A percentile compares a stretch with the other conserved stretches of the same genome.
Conservation (phyloP, 139 green algal genomes). For the Auxenochlorella pyrenoidosa region DNA sequence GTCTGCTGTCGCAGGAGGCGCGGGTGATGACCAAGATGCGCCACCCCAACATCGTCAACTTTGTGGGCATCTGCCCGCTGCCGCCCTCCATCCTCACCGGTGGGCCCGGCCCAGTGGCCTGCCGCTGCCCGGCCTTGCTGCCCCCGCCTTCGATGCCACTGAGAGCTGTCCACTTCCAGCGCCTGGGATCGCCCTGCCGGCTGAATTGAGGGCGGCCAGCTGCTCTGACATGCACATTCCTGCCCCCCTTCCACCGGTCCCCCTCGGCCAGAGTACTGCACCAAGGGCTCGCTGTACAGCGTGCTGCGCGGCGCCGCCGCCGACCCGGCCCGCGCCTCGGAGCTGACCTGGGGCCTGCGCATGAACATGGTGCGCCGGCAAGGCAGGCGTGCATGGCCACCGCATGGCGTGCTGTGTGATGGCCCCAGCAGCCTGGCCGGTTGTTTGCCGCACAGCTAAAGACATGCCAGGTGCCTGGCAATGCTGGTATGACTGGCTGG, state of each 20-base stretch:
- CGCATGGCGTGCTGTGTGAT: neutral
- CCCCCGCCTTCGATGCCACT: neutral
- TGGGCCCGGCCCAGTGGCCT: neutral
- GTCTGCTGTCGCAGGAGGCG: neutral
- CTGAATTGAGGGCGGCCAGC: neutral
- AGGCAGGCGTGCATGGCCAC: too few species aligned
- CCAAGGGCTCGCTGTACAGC: neutral
- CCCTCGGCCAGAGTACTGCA: neutral
- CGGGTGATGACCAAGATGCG: slow-evolving; percentile 14
- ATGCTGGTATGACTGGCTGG: too few species aligned
- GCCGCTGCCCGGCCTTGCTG: neutral
- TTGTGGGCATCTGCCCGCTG: neutral
- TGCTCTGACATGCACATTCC: too few species aligned
- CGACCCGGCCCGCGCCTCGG: neutral
- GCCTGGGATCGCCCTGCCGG: neutral
- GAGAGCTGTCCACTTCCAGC: neutral
- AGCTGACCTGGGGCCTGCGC: neutral
- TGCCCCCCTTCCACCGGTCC: neutral
- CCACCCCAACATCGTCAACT: slow-evolving; percentile 14
- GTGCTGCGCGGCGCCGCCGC: neutral
- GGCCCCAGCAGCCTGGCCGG: too few species aligned
- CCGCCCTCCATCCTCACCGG: slow-evolving; percentile 19
- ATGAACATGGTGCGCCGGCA: neutral
- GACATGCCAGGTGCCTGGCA: too few species aligned
- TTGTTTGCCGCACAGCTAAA: too few species aligned